Evolutionary conservation across 305 asterid genomes (phyloP).

Genomic region (Fraxinus xanthoxyloides): DNA sequence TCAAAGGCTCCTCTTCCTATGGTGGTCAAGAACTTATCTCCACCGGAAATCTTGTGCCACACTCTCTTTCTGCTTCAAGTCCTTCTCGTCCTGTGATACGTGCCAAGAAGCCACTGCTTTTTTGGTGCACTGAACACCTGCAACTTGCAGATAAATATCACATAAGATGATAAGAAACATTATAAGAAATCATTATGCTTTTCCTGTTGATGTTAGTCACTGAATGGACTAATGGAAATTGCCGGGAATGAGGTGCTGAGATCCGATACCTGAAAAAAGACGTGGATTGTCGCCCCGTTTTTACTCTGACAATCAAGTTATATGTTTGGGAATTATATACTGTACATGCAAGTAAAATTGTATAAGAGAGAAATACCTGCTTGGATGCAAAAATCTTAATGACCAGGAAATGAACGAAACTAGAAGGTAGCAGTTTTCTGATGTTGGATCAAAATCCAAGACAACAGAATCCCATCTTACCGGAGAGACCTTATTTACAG

Average conservation of each 20-base stretch:
- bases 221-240: neutral
- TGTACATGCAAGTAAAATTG: neutral
- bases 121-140: neutral
- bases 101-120: neutral
- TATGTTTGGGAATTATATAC: neutral
- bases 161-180: neutral
- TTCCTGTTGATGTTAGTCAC: neutral
- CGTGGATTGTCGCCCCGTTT: neutral
- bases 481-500: neutral
- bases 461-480: neutral
- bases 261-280: neutral
- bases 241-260: neutral
- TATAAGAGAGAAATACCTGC: neutral
- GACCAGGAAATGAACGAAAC: neutral
- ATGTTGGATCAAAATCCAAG: neutral
- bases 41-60: neutral
- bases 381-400: neutral
- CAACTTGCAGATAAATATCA: neutral
- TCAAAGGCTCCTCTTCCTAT: neutral
- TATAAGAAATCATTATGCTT: neutral
- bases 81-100: neutral
- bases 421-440: neutral
- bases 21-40: neutral
- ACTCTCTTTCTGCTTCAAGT: neutral
- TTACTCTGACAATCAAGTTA: neutral